Base-by-base conservation (phyloP, 1,284 basidiomycete species). In the Irpex rosettiformis region DNA sequence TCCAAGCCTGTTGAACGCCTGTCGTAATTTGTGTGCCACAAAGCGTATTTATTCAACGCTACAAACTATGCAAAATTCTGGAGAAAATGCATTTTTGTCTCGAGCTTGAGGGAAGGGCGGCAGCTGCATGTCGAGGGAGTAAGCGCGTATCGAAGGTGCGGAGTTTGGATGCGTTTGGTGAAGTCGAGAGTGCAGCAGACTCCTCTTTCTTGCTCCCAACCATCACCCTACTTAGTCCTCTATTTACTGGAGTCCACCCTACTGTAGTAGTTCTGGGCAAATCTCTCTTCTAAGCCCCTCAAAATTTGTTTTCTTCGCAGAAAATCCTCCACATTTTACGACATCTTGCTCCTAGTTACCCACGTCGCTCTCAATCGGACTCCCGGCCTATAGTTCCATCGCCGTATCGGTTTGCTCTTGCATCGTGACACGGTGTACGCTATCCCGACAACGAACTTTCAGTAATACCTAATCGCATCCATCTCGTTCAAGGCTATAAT, bases 391-490 rank as follows among this genome's bases (percentile, higher is more conserved):
- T 71, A 69, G 63, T 62, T 58, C 64, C 65, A 60, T 67, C 65
- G 67, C 62, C 48, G 22, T 28, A 51, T 65, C 66, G 65, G 62
- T 58, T 63, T 70, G 69, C 68, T 65, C 62, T 69, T 63, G 68
- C 69, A 68, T 59, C 48, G 58, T 63, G 66, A 63, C 66, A 65
- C 66, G 68, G 65, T 59, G 56, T 54, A 59, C 57, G 59, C 64
- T 65, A 63, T 62, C 64, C 54, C 59, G 49, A 22, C 62, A 24
- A 51, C 65, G 64, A 70, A 68, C 67, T 64, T 82, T 83, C 80
- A 72, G 79, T 91, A 91, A 91, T 92, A 82, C 81, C 80, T 91
- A 91, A 91, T 91, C 82, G 73, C 81, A 81, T 76, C 77, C 77
- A 76, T 65, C 64, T 63, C 62, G 79, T 81, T 77, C 78, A 78